Evolutionary conservation across 768 basidiomycete genomes (phyloP).

Genomic region (Sporobolomyces roseus): DNA sequence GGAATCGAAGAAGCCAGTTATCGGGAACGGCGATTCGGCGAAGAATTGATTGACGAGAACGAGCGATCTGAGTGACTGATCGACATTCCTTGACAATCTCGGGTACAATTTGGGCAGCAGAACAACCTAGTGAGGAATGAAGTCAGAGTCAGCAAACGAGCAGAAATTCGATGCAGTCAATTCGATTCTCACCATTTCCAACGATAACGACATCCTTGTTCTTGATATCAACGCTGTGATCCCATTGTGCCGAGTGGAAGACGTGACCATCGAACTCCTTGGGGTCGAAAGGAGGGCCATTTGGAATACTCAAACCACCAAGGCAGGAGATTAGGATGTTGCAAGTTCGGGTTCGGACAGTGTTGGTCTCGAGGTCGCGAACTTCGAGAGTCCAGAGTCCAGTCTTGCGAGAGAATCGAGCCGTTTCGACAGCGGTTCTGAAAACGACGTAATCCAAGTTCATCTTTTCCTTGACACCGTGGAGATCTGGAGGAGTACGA

Average conservation of each 20-base stretch:
- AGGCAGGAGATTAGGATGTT: constrained; percentile 42
- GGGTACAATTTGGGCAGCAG: constrained; percentile 42
- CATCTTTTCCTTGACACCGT: constrained; percentile 32
- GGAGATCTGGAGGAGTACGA: constrained; percentile 22
- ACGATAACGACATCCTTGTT: constrained; percentile 44
- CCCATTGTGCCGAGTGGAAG: constrained; percentile 44
- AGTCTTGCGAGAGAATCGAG: constrained; percentile 26
- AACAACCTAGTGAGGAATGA: constrained; percentile 31
- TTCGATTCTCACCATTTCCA: constrained; percentile 36
- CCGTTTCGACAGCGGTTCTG: constrained; percentile 28
- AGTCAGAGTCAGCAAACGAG: neutral
- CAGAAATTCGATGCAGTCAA: neutral
- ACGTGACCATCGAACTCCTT: constrained; percentile 39
- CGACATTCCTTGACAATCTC: constrained; percentile 28
- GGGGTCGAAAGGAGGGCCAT: constrained; percentile 27
- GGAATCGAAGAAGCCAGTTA: constrained; percentile 4
- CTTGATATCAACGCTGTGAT: constrained; percentile 29
- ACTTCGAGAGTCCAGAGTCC: constrained; percentile 38
- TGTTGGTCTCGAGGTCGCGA: constrained; percentile 30
- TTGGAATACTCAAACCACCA: constrained; percentile 35
- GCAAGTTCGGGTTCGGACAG: constrained; percentile 30
- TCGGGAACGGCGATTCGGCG: constrained; percentile 13
- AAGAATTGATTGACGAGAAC: constrained; percentile 41
- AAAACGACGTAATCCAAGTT: constrained; percentile 38
- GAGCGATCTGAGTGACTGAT: constrained; percentile 40